A percentile compares a stretch with the other conserved stretches of the same genome.
phyloP scores from a whole-genome alignment of 1,284 basidiomycete genomes.

The Anthracocystis walkeri region DNA sequence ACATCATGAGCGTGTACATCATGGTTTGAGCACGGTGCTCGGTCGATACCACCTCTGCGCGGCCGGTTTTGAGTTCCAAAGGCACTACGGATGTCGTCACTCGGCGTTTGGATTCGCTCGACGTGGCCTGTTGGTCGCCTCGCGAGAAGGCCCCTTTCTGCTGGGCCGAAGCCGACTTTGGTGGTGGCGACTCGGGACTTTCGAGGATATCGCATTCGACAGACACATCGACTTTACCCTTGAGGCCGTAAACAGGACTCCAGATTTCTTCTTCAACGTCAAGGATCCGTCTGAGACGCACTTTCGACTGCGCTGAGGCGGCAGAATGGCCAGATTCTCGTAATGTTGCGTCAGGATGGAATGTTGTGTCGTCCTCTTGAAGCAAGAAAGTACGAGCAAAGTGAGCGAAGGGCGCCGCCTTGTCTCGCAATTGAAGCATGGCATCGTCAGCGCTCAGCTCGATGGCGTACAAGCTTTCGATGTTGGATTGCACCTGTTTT shows the following conservation, averaged over 20 bases:
- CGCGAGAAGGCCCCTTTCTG: constrained; percentile 22
- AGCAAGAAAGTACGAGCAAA: constrained; percentile 58
- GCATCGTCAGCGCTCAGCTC: constrained; percentile 47
- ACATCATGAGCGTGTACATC: constrained; percentile 91
- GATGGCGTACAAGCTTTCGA: constrained; percentile 54
- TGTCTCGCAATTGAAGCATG: constrained; percentile 37
- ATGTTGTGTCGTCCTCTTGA: constrained; percentile 22
- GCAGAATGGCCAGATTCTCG: constrained; percentile 20
- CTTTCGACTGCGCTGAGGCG: constrained; percentile 11
- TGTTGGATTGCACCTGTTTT: constrained; percentile 47
- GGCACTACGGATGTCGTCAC: constrained; percentile 73
- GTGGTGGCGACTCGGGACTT: constrained; percentile 46
- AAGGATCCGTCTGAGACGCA: constrained; percentile 54
- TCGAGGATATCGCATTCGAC: constrained; percentile 73
- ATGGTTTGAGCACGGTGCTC: constrained; percentile 98
- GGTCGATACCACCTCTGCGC: constrained; percentile 73
- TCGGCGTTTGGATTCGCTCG: not conserved
- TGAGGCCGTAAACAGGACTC: constrained; percentile 93
- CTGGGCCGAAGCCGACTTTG: not conserved
- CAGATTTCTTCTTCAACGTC: constrained; percentile 98
- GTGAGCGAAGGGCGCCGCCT: constrained; percentile 52
- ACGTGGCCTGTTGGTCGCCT: not conserved
- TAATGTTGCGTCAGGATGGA: constrained; percentile 44
- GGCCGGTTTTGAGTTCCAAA: constrained; percentile 97
- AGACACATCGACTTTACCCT: constrained; percentile 94